Conservation (phyloP, 352 stramenopile species). For the Globisporangium apiculatum region DNA sequence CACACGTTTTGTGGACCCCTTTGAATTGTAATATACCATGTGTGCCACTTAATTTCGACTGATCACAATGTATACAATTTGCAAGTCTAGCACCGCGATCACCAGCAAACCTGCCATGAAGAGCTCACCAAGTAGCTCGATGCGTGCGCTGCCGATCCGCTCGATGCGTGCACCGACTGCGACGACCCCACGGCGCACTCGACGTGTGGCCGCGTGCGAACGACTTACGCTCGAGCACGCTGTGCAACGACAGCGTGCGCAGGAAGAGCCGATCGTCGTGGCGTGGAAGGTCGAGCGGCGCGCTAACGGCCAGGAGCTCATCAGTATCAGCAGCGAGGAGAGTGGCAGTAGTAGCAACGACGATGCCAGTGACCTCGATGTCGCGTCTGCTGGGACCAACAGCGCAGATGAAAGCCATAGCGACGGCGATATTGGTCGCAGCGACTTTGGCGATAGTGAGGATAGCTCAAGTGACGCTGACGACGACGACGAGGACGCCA, state of each 20-base stretch:
- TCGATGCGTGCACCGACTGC: background rate
- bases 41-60: too few species aligned
- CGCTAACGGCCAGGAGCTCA: slow-evolving; percentile 45
- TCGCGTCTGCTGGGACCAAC: background rate
- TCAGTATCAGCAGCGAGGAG: slow-evolving; percentile 37
- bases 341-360: slow-evolving; percentile 26
- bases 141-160: background rate
- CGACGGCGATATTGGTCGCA: background rate
- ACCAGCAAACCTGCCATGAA: background rate
- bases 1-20: too few species aligned
- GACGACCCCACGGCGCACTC: background rate
- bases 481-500: background rate
- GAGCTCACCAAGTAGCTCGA: background rate
- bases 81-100: too few species aligned
- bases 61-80: too few species aligned
- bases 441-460: background rate
- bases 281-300: slow-evolving; percentile 55
- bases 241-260: slow-evolving; percentile 66
- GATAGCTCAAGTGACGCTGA: background rate
- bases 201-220: slow-evolving; percentile 9
- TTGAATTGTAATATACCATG: too few species aligned
- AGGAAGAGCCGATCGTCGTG: slow-evolving; percentile 75
- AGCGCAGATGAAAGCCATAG: background rate
- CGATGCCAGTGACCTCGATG: slow-evolving; percentile 1
- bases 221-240: slow-evolving; percentile 27